Evolutionary conservation across 2,329 filamentous ascomycete species (phyloP), one percentile per base, ranked within the genome.

Genomic region (Paecilomyces variotii): DNA sequence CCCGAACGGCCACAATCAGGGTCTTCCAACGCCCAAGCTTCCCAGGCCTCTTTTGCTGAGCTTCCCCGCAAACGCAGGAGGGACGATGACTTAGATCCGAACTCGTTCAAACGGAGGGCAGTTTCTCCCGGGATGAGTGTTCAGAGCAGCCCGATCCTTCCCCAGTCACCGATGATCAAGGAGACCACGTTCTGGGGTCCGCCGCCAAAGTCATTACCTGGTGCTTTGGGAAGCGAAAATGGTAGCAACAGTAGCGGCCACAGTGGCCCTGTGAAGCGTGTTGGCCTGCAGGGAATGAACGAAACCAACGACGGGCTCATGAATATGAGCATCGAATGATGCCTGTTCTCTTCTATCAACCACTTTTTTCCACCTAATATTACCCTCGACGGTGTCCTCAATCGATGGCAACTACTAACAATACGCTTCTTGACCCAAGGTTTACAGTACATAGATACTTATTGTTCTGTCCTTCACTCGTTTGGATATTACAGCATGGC

Each of bases 291-390:
- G 74, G 91, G 92, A 0, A 97, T 97, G 92, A 88, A 85, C 19
- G 93, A 97, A 74, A 93, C 93, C n/a, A 91, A 91, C 70, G 93
- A 97, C 72, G 90, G 91, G 1, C 81, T 97, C 63, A 96, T 96
- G 88, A 91, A 93, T 67, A 94, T 97, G 89, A 96, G 90, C 73
- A 96, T 97, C 68, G 92, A 97, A 73, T 96, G 78, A 76, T 27
- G 54, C 26, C 7, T 30, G 39, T 28, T 35, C 12, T 35, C 4
- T 4, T 52, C 12, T 50, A 19, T 19, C 19, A 19, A 19, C 19
- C 19, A 19, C 19, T 19, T 19, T 19, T 19, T 19, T 19, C 25
- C 2, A 28, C 50, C 27, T 12, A n/a, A 19, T 2, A 9, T 45
- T 9, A 19, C n/a, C n/a, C 7, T 45, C 19, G 4, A 19, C 2